Evolutionary conservation across 495 filamentous ascomycete species (phyloP).

Genomic region (Terfezia claveryi): DNA sequence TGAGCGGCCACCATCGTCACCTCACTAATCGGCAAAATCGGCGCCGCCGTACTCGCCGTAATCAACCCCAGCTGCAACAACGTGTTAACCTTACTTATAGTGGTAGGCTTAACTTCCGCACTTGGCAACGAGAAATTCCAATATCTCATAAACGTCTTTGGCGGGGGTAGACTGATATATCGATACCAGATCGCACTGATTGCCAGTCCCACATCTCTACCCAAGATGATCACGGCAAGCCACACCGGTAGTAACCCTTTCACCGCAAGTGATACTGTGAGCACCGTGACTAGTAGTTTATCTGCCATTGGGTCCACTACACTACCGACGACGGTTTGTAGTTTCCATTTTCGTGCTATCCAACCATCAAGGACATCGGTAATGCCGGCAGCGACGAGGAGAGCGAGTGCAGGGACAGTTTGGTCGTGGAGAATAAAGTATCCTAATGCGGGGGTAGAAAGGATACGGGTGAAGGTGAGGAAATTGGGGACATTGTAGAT

Average conservation of each 20-base stretch:
- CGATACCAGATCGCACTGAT: conserved; percentile 83
- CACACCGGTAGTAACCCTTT: conserved; percentile 71
- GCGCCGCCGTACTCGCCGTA: conserved; percentile 51
- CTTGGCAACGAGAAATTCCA: conserved; percentile 92
- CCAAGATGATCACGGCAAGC: conserved; percentile 71
- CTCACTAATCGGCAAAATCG: conserved; percentile 31
- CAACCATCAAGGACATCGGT: conserved; percentile 84
- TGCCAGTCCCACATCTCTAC: conserved; percentile 69
- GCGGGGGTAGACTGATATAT: conserved; percentile 77
- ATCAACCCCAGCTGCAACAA: conserved; percentile 59
- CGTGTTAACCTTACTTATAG: conserved; percentile 78
- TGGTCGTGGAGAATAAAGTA: conserved; percentile 74
- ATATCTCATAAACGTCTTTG: conserved; percentile 80
- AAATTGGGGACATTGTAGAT: conserved; percentile 91
- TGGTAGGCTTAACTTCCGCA: conserved; percentile 80
- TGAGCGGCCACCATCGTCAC: conserved; percentile 8
- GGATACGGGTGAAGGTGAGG: conserved; percentile 66
- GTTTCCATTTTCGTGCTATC: conserved; percentile 67
- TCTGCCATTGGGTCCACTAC: conserved; percentile 95
- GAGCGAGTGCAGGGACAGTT: conserved; percentile 48
- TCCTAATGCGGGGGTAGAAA: conserved; percentile 67
- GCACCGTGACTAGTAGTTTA: conserved; percentile 81
- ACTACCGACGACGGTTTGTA: conserved; percentile 85
- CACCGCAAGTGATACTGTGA: conserved; percentile 60
- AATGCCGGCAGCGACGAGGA: conserved; percentile 79